phyloP scores from a whole-genome alignment of 441 rosid genomes.

The Corymbia calophylla region DNA sequence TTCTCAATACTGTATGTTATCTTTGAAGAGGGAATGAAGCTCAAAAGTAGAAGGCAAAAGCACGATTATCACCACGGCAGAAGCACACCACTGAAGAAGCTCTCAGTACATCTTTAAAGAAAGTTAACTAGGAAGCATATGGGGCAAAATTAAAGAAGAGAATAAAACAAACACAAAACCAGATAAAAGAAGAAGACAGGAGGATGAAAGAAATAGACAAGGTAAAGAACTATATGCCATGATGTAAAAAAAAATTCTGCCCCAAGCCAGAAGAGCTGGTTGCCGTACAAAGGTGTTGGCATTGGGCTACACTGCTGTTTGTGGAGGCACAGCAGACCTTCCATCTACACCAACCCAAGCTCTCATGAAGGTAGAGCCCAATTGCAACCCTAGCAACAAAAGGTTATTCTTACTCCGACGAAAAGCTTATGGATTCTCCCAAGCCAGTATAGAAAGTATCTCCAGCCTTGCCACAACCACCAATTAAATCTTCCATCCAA shows the following conservation, averaged over 20 bases:
- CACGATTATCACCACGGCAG: background rate
- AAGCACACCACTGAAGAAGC: background rate
- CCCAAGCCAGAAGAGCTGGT: accelerated
- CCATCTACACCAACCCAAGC: too few relatives aligned
- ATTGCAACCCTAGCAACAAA: too few relatives aligned
- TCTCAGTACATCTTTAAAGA: background rate
- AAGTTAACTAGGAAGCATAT: background rate
- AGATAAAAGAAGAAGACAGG: background rate
- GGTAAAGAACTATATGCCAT: too few relatives aligned
- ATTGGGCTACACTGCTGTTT: too few relatives aligned
- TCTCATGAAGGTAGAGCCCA: too few relatives aligned
- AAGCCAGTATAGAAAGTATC: too few relatives aligned
- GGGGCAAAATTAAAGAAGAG: background rate
- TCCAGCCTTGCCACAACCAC: accelerated
- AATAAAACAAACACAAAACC: background rate
- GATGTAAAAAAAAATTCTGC: accelerated
- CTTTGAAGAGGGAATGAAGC: background rate
- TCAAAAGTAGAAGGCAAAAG: background rate
- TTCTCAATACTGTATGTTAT: too few relatives aligned
- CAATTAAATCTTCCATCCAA: too few relatives aligned
- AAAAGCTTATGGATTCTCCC: too few relatives aligned
- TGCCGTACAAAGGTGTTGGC: accelerated
- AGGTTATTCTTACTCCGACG: accelerated
- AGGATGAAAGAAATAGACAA: too few relatives aligned
- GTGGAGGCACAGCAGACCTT: accelerated